Evolutionary conservation across 208 protist genomes (phyloP).

Genomic region (Trichomonas tenax): DNA sequence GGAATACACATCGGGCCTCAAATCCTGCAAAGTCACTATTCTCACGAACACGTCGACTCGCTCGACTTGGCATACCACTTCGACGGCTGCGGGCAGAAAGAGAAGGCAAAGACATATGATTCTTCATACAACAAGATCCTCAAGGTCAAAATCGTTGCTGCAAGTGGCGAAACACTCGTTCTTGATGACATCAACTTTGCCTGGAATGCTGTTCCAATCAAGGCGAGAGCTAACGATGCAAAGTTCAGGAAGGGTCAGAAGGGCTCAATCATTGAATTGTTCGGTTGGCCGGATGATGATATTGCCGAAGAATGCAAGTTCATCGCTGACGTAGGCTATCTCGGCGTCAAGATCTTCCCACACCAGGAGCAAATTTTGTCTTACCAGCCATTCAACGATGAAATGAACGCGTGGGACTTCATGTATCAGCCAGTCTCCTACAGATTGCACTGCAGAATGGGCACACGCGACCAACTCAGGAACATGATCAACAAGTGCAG

Average conservation of each 20-base stretch:
- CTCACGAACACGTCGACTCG: background rate
- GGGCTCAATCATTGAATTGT: constrained; percentile 49
- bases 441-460: constrained; percentile 42
- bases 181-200: constrained; percentile 41
- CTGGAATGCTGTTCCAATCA: constrained; percentile 35
- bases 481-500: constrained; percentile 44
- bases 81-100: constrained; percentile 28
- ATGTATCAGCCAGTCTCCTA: constrained; percentile 52
- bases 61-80: constrained; percentile 35
- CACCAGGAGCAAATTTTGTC: constrained; percentile 47
- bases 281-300: constrained; percentile 41
- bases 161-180: constrained; percentile 21
- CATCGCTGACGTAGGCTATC: constrained; percentile 2
- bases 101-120: background rate
- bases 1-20: constrained; percentile 26
- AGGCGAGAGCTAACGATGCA: background rate
- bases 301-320: background rate
- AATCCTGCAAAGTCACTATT: background rate
- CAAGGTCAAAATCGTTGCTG: constrained; percentile 19
- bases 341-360: constrained; percentile 49
- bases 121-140: constrained; percentile 6
- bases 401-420: constrained; percentile 54
- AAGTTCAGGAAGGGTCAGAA: constrained; percentile 51
- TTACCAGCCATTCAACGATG: constrained; percentile 33
- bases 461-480: constrained; percentile 39